Evolutionary conservation across 2,329 filamentous ascomycete genomes (phyloP), one percentile per base, ranked within the genome.

Genomic region (Pseudopyricularia javanii): DNA sequence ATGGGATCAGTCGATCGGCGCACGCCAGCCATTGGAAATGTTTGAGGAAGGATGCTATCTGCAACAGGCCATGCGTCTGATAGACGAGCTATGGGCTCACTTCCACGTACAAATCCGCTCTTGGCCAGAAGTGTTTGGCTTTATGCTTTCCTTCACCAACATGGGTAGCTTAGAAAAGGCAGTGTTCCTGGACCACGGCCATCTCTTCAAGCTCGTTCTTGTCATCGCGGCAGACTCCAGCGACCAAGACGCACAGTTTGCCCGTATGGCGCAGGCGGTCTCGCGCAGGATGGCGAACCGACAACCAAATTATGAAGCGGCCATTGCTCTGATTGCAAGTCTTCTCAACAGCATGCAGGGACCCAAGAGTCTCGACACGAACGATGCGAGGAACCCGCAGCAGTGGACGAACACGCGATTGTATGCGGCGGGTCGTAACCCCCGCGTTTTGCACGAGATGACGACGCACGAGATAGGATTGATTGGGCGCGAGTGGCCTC

Each of bases 61-160:
- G 50, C 68, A 72, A 30, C 64, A 24, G 24, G 32, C 26, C 24
- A 45, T 51, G 24, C 34, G 37, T n/a, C 50, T 51, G 22, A 45
- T 51, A 28, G 28, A 37, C 28, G 50, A 72, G 22, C 64, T 88
- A 3, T 88, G 81, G 78, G 68, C 75, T 3, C 70, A 68, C n/a
- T 80, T 89, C 54, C 80, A 87, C 55, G 66, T 70, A 3, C 71
- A 76, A 47, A 69, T 80, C 28, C 78, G 82, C 54, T 78, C 85
- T 3, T 93, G 88, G 88, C 79, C 83, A 43, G 86, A 91, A 60
- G 84, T 85, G 54, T 91, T 91, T 62, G 76, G 78, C 12, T 74
- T 86, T n/a, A 71, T 91, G 56, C 62, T 77, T n/a, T 70, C 70
- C n/a, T 84, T 91, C 61, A 80, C 81, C 14, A 72, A 70, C 47